Conservation (phyloP, 2,329 filamentous ascomycete genomes). For the Achaetomium macrosporum region DNA sequence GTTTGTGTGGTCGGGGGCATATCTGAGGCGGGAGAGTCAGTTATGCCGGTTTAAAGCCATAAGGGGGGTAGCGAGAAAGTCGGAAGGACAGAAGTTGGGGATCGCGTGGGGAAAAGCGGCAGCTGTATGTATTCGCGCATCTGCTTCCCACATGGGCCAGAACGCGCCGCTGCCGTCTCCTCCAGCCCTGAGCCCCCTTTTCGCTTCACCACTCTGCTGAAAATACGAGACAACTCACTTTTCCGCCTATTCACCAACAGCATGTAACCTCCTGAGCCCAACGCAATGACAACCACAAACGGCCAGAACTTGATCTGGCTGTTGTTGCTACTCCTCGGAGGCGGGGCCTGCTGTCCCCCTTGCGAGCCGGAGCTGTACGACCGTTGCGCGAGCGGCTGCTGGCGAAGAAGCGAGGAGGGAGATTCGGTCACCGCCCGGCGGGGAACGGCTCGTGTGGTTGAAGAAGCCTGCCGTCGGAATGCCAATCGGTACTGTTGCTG, state of each 20-base stretch:
- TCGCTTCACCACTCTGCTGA: not conserved
- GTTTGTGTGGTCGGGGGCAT: constrained; percentile 36
- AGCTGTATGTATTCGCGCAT: not conserved
- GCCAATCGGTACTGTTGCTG: constrained; percentile 9
- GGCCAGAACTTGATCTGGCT: constrained; percentile 51
- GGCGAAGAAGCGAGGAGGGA: constrained; percentile 7
- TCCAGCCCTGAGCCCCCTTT: not conserved
- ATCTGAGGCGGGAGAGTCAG: constrained; percentile 16
- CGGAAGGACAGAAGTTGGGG: not conserved
- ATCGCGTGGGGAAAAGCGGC: no score
- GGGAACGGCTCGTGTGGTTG: not conserved
- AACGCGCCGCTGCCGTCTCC: not conserved
- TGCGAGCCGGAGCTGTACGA: constrained; percentile 24
- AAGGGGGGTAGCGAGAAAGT: not conserved
- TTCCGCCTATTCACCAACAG: constrained; percentile 44
- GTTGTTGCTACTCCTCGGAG: constrained; percentile 15
- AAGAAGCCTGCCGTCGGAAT: constrained; percentile 11
- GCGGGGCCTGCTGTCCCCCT: constrained; percentile 9
- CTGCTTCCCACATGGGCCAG: no score
- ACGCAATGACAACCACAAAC: constrained; percentile 45
- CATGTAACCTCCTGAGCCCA: constrained; percentile 45
- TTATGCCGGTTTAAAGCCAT: constrained; percentile 3
- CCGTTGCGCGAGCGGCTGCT: constrained; percentile 17
- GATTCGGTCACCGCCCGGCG: constrained; percentile 2
- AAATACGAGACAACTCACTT: constrained; percentile 33